Percentiles rank a stretch among this genome's conserved stretches.
phyloP scores from a whole-genome alignment of 352 stramenopile genomes.

The Pythium periplocum region DNA sequence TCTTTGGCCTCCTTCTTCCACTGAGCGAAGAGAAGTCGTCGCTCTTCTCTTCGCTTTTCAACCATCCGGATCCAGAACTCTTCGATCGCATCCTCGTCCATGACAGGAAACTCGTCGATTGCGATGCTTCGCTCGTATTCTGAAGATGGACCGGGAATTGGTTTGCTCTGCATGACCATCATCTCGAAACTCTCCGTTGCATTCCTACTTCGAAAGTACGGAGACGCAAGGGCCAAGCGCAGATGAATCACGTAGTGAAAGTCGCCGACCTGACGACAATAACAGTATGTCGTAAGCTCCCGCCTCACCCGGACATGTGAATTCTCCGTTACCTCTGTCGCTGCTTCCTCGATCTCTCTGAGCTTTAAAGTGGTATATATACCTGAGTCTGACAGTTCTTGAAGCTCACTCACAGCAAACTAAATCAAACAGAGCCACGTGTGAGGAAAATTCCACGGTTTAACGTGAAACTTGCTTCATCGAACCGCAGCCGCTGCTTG shows the following conservation, averaged over 20 bases:
- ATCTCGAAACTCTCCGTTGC: slow-evolving; percentile 59
- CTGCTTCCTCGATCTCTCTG: slow-evolving; percentile 38
- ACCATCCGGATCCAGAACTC: slow-evolving; percentile 74
- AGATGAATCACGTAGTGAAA: slow-evolving; percentile 83
- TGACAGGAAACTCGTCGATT: slow-evolving; percentile 83
- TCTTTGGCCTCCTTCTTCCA: slow-evolving; percentile 25
- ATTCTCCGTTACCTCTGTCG: slow-evolving; percentile 31
- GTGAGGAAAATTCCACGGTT: too few species aligned
- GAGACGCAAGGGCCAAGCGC: slow-evolving; percentile 51
- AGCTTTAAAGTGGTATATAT: slow-evolving; percentile 66
- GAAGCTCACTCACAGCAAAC: slow-evolving; percentile 61
- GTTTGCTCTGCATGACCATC: slow-evolving; percentile 72
- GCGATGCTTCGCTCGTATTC: slow-evolving; percentile 45
- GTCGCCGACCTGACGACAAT: slow-evolving; percentile 36
- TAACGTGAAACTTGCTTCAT: too few species aligned
- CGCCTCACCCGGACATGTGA: too few species aligned
- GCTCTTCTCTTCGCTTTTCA: slow-evolving; percentile 31
- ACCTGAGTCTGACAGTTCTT: slow-evolving; percentile 59
- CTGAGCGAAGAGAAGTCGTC: slow-evolving; percentile 37
- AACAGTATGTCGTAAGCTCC: too few species aligned
- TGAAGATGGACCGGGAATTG: slow-evolving; percentile 5
- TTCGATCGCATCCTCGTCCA: slow-evolving; percentile 77
- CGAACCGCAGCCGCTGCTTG: too few species aligned
- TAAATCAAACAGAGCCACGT: slow-evolving; percentile 6
- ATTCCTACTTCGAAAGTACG: slow-evolving; percentile 59